Conservation (phyloP, 805 yeast species). For the Candida broadrunensis region DNA sequence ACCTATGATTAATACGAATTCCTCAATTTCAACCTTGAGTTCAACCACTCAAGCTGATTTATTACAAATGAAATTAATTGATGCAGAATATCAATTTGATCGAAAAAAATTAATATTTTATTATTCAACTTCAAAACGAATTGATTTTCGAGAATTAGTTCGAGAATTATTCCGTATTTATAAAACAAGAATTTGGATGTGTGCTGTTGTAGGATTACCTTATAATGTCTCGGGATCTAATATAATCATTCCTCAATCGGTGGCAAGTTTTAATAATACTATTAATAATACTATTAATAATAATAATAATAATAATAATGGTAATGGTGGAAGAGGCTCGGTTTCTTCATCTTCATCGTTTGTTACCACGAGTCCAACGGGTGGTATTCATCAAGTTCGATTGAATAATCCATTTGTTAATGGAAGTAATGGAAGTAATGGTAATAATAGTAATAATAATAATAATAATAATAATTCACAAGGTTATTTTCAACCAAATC, state of each 20-base stretch:
- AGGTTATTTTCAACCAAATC: not conserved
- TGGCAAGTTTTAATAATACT: not conserved
- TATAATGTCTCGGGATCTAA: constrained; percentile 10
- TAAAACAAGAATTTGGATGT: constrained; percentile 80
- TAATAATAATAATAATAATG: constrained; percentile 2
- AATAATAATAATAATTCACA: not conserved
- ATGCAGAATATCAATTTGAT: constrained; percentile 81
- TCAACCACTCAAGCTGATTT: constrained; percentile 12
- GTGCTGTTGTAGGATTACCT: constrained; percentile 58
- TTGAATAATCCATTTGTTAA: constrained; percentile 1
- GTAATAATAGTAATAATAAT: not conserved
- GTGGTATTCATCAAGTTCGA: constrained; percentile 3
- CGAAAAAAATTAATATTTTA: constrained; percentile 74
- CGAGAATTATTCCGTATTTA: constrained; percentile 72
- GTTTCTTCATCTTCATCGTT: not conserved
- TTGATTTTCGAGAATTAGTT: constrained; percentile 71
- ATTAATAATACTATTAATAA: not conserved
- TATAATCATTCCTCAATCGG: constrained; percentile 5
- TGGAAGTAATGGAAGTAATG: no score
- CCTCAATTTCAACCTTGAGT: constrained; percentile 3
- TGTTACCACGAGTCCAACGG: not conserved
- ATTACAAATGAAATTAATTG: constrained; percentile 57
- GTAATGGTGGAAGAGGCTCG: not conserved
- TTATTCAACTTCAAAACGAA: constrained; percentile 56
- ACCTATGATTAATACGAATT: constrained; percentile 3